Conservation (phyloP, 2,329 filamentous ascomycete genomes). For the Fusarium equiseti region DNA sequence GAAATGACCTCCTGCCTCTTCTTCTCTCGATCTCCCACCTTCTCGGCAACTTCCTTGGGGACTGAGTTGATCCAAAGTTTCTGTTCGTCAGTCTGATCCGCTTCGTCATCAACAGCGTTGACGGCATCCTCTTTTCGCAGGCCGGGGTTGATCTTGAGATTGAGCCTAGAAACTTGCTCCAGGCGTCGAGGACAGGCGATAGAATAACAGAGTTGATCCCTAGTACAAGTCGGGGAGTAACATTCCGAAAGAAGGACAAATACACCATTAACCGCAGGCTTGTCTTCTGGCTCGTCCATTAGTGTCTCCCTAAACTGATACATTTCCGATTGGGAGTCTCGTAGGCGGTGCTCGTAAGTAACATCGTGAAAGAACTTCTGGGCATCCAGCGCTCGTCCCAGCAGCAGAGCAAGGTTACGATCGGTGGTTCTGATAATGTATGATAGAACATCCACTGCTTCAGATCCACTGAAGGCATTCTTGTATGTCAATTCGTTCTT, state of each 20-base stretch:
- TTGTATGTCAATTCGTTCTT: conserved; percentile 99
- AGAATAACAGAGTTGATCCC: conserved; percentile 96
- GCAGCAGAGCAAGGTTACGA: conserved; percentile 88
- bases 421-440: conserved; percentile 98
- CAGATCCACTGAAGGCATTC: conserved; percentile 94
- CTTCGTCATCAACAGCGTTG: conserved; percentile 79
- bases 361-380: conserved; percentile 99
- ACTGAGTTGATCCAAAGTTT: conserved; percentile 99
- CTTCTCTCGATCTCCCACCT: conserved; percentile 90
- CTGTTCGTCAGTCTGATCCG: conserved; percentile 89
- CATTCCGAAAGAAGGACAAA: conserved; percentile 97
- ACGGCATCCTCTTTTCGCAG: conserved; percentile 74
- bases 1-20: conserved; percentile 98
- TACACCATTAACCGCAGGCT: conserved; percentile 85
- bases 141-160: conserved; percentile 91
- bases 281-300: conserved; percentile 83
- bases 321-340: conserved; percentile 93
- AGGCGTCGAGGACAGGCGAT: conserved; percentile 94
- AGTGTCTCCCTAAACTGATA: conserved; percentile 97
- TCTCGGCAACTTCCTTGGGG: conserved; percentile 92
- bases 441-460: conserved; percentile 93
- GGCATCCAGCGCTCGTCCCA: conserved; percentile 92
- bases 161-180: conserved; percentile 94
- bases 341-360: conserved; percentile 93
- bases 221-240: conserved; percentile 96